These are phyloP conservation scores for Zalaria obscura DNA, from an alignment of 2,329 filamentous ascomycete genomes.

Conservation along the genomic window DNA sequence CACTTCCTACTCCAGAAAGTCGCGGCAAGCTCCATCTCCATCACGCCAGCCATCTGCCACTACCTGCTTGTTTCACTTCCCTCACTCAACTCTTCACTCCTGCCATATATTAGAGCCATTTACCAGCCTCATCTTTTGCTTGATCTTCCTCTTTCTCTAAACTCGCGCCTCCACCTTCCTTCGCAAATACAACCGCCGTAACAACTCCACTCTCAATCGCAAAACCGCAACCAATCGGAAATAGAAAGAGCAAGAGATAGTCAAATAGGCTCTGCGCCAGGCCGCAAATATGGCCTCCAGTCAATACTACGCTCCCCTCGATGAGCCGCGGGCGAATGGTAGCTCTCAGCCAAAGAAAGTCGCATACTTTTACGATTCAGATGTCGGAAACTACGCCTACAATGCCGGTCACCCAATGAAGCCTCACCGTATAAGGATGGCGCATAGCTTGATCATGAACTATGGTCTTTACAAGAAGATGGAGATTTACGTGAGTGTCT, in stretches of 20 bases:
- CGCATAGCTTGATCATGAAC: slow-evolving; percentile 52
- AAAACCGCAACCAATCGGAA: no score
- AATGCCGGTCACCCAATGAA: slow-evolving; percentile 60
- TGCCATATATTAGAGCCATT: no score
- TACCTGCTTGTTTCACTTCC: not conserved
- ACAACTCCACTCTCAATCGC: no score
- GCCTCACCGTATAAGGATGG: slow-evolving; percentile 54
- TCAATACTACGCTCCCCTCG: slow-evolving; percentile 34
- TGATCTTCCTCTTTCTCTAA: no score
- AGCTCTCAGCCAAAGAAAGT: slow-evolving; percentile 60
- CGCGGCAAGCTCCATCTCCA: not conserved
- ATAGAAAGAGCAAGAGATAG: no score
- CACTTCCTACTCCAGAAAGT: not conserved
- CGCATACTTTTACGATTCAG: slow-evolving; percentile 96
- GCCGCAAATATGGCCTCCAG: slow-evolving; percentile 33
- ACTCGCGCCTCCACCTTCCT: no score
- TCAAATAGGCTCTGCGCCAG: not conserved
- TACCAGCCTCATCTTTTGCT: no score
- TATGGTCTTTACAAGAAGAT: slow-evolving; percentile 61
- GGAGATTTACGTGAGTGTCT: slow-evolving; percentile 48
- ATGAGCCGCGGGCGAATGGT: slow-evolving; percentile 36
- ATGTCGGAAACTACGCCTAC: slow-evolving; percentile 97
- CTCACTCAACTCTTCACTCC: not conserved
- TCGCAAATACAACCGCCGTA: no score
- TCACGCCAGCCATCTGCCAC: not conserved